Evolutionary conservation across 768 basidiomycete species (phyloP).

Genomic region (Rhizopogon rudus): DNA sequence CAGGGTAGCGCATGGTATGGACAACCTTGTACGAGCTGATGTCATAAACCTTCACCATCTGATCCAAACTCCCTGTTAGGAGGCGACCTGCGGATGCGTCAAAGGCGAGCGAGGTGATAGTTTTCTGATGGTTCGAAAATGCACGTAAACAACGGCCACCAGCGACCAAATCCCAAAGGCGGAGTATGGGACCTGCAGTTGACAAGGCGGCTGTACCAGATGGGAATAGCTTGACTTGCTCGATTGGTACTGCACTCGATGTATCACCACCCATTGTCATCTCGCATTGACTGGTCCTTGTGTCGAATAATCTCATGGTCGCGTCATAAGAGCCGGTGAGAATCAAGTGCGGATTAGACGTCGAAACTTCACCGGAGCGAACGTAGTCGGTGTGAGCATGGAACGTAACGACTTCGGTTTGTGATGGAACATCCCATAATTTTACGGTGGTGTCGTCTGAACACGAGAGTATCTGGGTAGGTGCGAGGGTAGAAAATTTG

Average conservation of each 20-base stretch:
- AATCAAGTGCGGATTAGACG: conserved; percentile 76
- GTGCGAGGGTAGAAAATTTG: conserved; percentile 78
- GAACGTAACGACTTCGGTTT: conserved; percentile 75
- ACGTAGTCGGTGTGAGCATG: conserved; percentile 92
- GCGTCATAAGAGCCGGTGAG: conserved; percentile 95
- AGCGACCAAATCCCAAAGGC: conserved; percentile 93
- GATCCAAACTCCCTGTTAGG: conserved; percentile 88
- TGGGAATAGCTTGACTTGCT: conserved; percentile 90
- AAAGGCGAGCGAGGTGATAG: conserved; percentile 85
- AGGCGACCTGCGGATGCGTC: conserved; percentile 72
- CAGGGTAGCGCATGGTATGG: conserved; percentile 98
- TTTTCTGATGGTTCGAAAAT: conserved; percentile 97
- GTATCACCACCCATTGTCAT: conserved; percentile 63
- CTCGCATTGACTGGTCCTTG: conserved; percentile 77
- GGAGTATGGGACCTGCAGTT: conserved; percentile 86
- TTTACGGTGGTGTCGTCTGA: conserved; percentile 95
- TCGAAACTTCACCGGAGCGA: conserved; percentile 84
- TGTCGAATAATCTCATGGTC: conserved; percentile 84
- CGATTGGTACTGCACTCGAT: conserved; percentile 55
- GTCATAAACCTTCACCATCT: conserved; percentile 99
- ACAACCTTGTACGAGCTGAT: conserved; percentile 90
- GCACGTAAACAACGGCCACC: conserved; percentile 88
- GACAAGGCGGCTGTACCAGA: conserved; percentile 84
- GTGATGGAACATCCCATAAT: conserved; percentile 94
- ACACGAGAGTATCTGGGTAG: conserved; percentile 86